phyloP scores from a whole-genome alignment of 495 filamentous ascomycete species.

The Aspergillus coremiiformis region DNA sequence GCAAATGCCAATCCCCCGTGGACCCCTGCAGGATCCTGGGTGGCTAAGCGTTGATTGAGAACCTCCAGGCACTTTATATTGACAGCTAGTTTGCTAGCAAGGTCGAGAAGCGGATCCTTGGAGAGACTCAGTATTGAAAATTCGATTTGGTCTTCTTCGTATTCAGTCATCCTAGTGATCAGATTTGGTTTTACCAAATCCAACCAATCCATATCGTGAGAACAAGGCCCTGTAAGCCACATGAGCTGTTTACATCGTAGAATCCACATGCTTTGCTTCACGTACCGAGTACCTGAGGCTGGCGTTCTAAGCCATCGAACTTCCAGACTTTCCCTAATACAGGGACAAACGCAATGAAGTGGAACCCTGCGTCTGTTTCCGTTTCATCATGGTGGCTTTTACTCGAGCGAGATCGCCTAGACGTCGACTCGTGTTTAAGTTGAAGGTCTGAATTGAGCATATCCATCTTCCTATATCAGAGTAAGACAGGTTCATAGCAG shows the following conservation, averaged over 20 bases:
- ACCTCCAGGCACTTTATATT: constrained; percentile 39
- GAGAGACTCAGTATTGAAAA: constrained; percentile 51
- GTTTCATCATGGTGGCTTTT: constrained; percentile 32
- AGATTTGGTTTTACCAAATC: constrained; percentile 40
- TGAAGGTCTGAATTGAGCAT: constrained; percentile 66
- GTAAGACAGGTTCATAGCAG: not conserved
- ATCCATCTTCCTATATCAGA: constrained; percentile 55
- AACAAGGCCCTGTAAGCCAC: constrained; percentile 23
- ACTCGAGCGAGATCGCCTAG: constrained; percentile 33
- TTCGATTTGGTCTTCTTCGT: constrained; percentile 47
- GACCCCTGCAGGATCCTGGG: not conserved
- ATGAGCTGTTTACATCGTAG: not conserved
- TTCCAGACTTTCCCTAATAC: constrained; percentile 71
- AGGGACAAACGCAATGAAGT: constrained; percentile 89
- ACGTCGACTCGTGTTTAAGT: constrained; percentile 54
- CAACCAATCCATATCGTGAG: constrained; percentile 41
- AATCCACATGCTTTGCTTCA: not conserved
- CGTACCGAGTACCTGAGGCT: constrained; percentile 65
- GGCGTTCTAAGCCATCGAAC: constrained; percentile 75
- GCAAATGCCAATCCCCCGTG: not conserved
- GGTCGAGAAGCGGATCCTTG: constrained; percentile 42
- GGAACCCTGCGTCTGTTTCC: constrained; percentile 54
- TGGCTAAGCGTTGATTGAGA: constrained; percentile 27
- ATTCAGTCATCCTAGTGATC: constrained; percentile 44
- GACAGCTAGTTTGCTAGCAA: constrained; percentile 33